These are phyloP conservation scores for Diplodia sapinea DNA, from an alignment of 2,329 filamentous ascomycete genomes.

Conservation along the genomic window DNA sequence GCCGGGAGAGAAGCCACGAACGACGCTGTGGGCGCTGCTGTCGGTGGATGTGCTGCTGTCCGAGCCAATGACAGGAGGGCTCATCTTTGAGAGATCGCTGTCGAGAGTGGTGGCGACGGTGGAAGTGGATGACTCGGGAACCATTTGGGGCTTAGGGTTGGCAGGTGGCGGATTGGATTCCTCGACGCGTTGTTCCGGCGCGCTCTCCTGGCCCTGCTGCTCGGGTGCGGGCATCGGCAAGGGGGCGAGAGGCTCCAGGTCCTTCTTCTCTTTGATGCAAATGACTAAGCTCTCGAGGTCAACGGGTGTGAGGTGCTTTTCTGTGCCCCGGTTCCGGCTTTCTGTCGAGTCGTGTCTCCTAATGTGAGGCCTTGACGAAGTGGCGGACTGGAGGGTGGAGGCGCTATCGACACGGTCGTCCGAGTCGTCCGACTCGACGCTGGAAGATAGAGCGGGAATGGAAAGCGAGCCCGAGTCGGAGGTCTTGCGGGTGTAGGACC, in stretches of 20 bases:
- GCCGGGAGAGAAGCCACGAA: slow-evolving; percentile 84
- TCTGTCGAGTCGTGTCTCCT: slow-evolving; percentile 72
- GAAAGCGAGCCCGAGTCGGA: slow-evolving; percentile 36
- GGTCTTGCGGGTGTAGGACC: slow-evolving; percentile 42
- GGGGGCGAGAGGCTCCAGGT: slow-evolving; percentile 64
- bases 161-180: slow-evolving; percentile 42
- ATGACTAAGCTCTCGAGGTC: slow-evolving; percentile 94
- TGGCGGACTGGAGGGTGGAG: slow-evolving; percentile 55
- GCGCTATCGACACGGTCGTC: slow-evolving; percentile 51
- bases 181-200: slow-evolving; percentile 53
- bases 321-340: slow-evolving; percentile 72
- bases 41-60: slow-evolving; percentile 69
- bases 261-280: slow-evolving; percentile 84
- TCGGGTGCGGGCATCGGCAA: slow-evolving; percentile 46
- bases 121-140: slow-evolving; percentile 66
- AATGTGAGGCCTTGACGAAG: slow-evolving; percentile 68
- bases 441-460: slow-evolving; percentile 55
- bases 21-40: slow-evolving; percentile 70
- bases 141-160: slow-evolving; percentile 48
- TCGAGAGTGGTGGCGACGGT: slow-evolving; percentile 57
- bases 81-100: slow-evolving; percentile 47
- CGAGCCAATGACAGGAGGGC: slow-evolving; percentile 54
- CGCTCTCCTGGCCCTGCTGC: slow-evolving; percentile 37
- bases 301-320: slow-evolving; percentile 90
- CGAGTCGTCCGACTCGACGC: slow-evolving; percentile 52